Conservation (phyloP, 176 grass and related monocot genomes). For the Carex kokanica region DNA sequence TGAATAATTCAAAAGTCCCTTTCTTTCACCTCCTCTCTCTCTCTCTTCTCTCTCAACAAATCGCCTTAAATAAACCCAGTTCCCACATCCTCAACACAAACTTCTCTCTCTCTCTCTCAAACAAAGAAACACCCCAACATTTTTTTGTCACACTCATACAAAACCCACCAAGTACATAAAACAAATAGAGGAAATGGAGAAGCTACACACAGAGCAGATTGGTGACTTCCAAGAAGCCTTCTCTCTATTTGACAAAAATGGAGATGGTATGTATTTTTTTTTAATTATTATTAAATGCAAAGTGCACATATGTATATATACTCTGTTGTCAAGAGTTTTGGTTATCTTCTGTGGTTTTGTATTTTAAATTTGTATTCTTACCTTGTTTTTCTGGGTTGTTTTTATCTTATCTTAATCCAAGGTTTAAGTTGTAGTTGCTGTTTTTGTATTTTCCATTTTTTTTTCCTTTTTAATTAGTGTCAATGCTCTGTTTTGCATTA, state of each 20-base stretch:
- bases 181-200: constrained; percentile 18
- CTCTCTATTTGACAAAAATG: constrained; percentile 85
- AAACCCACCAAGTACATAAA: background rate
- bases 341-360: background rate
- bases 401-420: background rate
- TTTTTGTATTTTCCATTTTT: background rate
- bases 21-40: too few relatives aligned
- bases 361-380: too few relatives aligned
- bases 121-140: background rate
- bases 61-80: background rate
- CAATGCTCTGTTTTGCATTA: too few relatives aligned
- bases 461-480: too few relatives aligned
- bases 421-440: background rate
- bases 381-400: background rate
- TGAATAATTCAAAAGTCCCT: background rate
- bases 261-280: constrained; percentile 42
- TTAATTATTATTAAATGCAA: background rate
- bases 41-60: background rate
- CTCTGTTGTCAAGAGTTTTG: too few relatives aligned
- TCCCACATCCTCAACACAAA: background rate
- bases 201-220: constrained; percentile 45
- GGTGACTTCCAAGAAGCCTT: constrained; percentile 69
- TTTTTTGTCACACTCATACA: background rate
- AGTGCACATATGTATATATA: too few relatives aligned
- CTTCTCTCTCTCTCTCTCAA: background rate